phyloP scores from a whole-genome alignment of 768 basidiomycete species.

The Mycena rebaudengoi region DNA sequence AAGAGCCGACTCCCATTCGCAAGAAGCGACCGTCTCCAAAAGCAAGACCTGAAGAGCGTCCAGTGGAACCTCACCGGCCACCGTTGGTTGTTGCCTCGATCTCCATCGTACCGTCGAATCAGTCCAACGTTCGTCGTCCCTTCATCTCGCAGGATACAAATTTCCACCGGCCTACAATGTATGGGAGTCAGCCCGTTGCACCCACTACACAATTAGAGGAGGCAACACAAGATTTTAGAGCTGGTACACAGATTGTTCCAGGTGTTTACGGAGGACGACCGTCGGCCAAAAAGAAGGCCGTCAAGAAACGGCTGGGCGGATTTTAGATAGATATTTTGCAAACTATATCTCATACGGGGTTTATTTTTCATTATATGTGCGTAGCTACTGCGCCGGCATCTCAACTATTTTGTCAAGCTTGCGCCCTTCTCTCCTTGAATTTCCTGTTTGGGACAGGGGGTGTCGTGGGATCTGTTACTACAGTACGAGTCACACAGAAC shows the following conservation, averaged over 20 bases:
- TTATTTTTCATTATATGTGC: no score
- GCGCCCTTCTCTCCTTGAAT: no score
- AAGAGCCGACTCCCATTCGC: slow-evolving; percentile 22
- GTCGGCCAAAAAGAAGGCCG: slow-evolving; percentile 59
- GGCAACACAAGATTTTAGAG: slow-evolving; percentile 53
- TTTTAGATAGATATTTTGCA: slow-evolving; percentile 51
- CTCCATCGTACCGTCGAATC: slow-evolving; percentile 30
- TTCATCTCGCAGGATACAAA: slow-evolving; percentile 26
- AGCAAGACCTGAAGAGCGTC: slow-evolving; percentile 18
- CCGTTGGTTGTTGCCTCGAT: slow-evolving; percentile 49
- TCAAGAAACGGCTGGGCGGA: slow-evolving; percentile 78
- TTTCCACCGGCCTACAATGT: not conserved
- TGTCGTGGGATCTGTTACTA: no score
- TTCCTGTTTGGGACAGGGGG: no score
- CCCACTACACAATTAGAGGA: slow-evolving; percentile 16
- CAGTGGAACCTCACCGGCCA: slow-evolving; percentile 38
- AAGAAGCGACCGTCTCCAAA: not conserved
- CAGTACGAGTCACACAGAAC: no score
- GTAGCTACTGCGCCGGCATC: no score
- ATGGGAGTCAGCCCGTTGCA: slow-evolving; percentile 21
- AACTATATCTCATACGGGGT: not conserved
- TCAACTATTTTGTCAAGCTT: no score
- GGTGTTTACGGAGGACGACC: slow-evolving; percentile 77
- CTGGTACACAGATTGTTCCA: slow-evolving; percentile 76
- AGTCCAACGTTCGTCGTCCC: slow-evolving; percentile 5